phyloP scores from a whole-genome alignment of 2,329 filamentous ascomycete genomes.

The Dichotomopilus funicola region DNA sequence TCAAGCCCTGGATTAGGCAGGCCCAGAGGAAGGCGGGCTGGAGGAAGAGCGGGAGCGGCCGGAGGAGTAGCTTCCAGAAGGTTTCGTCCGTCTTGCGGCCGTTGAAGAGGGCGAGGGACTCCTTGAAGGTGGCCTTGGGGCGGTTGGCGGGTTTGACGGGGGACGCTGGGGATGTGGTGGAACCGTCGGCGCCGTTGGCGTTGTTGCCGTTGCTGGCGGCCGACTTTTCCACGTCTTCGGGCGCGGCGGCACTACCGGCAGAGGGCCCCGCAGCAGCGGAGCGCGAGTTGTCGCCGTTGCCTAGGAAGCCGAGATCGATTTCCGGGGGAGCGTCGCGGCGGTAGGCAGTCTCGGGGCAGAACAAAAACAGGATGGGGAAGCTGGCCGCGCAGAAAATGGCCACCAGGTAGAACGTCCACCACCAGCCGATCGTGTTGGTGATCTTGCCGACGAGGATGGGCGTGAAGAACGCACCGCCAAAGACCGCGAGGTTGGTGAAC shows the following conservation, averaged over 20 bases:
- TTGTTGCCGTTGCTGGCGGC: not conserved
- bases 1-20: conserved; percentile 72
- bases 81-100: conserved; percentile 73
- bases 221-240: conserved; percentile 5
- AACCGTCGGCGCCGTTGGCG: conserved; percentile 8
- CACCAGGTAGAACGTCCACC: conserved; percentile 83
- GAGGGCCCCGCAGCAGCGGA: not conserved
- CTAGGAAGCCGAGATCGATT: conserved; percentile 53
- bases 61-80: conserved; percentile 58
- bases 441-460: conserved; percentile 90
- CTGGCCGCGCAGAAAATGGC: conserved; percentile 72
- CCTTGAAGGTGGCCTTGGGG: conserved; percentile 50
- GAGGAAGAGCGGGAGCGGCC: conserved; percentile 74
- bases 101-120: conserved; percentile 65
- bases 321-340: conserved; percentile 60
- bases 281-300: conserved; percentile 8
- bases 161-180: not conserved
- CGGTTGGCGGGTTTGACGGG: conserved; percentile 20
- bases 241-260: not conserved
- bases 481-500: conserved; percentile 54
- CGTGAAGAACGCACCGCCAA: conserved; percentile 57
- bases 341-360: conserved; percentile 82
- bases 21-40: conserved; percentile 83
- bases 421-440: conserved; percentile 67
- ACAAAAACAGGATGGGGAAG: conserved; percentile 65